Percentiles rank a stretch among this genome's conserved stretches.
Conservation (phyloP, 78 protist species). For the Speleostelium caveatum region DNA sequence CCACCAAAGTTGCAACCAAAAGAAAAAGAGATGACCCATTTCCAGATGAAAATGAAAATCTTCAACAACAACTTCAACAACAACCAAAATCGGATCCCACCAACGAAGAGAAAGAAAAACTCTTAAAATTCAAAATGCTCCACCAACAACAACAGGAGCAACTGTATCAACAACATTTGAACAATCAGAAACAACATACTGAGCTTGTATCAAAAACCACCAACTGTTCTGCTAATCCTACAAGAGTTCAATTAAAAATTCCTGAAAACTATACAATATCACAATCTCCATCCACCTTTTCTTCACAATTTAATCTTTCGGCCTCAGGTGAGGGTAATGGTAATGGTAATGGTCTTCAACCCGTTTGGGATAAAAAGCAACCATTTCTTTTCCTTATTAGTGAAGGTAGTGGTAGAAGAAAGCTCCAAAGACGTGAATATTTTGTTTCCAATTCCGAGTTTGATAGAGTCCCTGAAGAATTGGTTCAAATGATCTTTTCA, state of each 20-base stretch:
- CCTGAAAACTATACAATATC: background rate
- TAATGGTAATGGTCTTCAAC: background rate
- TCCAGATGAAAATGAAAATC: background rate
- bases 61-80: background rate
- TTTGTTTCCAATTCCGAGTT: slow-evolving; percentile 32
- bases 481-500: slow-evolving; percentile 36
- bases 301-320: no score
- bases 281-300: background rate
- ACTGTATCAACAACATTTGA: background rate
- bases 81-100: background rate
- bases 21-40: background rate
- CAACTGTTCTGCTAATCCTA: no score
- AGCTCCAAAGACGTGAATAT: slow-evolving; percentile 18
- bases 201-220: background rate
- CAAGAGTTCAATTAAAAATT: background rate
- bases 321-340: no score
- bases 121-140: background rate
- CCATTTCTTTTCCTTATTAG: slow-evolving; percentile 49
- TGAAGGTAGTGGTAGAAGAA: slow-evolving; percentile 26
- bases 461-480: slow-evolving; percentile 67
- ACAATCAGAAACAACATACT: background rate
- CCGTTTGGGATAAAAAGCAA: slow-evolving; percentile 53
- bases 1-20: background rate
- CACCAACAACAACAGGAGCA: background rate
- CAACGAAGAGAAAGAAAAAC: background rate